Evolutionary conservation across 257 asterid genomes (phyloP), one percentile per base, ranked within the genome.

Genomic region (Fraxinus excelsior): DNA sequence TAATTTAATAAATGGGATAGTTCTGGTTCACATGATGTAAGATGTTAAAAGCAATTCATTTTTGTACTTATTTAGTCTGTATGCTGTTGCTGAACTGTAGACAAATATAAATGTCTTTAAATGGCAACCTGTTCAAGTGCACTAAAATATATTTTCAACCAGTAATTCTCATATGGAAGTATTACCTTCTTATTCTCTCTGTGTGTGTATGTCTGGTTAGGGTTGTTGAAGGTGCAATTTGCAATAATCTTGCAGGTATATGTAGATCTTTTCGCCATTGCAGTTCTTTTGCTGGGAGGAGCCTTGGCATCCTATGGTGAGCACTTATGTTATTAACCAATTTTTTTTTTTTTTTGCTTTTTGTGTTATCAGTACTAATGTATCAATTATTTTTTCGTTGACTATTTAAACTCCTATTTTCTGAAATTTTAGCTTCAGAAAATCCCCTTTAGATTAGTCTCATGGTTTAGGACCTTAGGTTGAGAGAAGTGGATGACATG

Each of bases 291-390:
- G 76, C 88, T 95, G 14, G 99, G 98, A 82, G 97, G 90, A 85
- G 97, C 99, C 71, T 86, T 95, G 89, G 98, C 98, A 70, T 86
- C 93, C 87, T 95, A 95, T 44, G 99, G 99, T 95, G 78, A 85
- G 94, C 74, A 71, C 69, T 78, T 67, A 53, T 67, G 67, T 9
- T 58, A 72, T 56, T 42, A 73, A 10, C 31, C 74, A 37, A 16
- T 66, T 71, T 0, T 7, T 4, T 32, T 25, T 23, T 58, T 0
- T 58, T 51, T 3, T 53, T 53, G 11, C 0, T 58, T 7, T 58
- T 26, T 29, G 84, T 76, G 28, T 76, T 8, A 38, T 34, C 31
- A 31, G 5, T 25, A 23, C 2, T 25, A 21, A 8, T 25, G 6
- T 62, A 3, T 46, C 3, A 14, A 46, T 46, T 26, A 10, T 25